phyloP scores from a whole-genome alignment of 768 basidiomycete species.

The Amyloporia xantha region DNA sequence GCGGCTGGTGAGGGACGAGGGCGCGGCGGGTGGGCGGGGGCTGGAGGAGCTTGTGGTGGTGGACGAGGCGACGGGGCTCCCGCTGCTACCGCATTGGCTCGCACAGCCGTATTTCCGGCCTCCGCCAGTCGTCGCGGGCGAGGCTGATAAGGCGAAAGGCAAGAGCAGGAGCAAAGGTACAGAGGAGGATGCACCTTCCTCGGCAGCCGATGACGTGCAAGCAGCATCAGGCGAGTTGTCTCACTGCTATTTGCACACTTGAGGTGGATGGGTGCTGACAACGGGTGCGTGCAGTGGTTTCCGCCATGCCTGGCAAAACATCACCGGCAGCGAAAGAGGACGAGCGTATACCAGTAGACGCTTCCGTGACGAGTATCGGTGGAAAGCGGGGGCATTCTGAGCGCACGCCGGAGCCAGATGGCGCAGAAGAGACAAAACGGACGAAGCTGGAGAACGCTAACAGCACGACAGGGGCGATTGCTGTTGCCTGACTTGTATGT shows the following conservation, averaged over 20 bases:
- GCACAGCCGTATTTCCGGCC: conserved; percentile 67
- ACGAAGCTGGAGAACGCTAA: neutral
- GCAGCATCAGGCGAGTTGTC: neutral
- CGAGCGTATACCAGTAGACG: too few relatives aligned
- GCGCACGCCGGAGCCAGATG: neutral
- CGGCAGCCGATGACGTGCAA: neutral
- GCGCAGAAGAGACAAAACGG: neutral
- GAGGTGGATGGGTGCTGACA: neutral
- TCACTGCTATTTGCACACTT: too few relatives aligned
- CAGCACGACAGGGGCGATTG: neutral
- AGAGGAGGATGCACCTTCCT: neutral
- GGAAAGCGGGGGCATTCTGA: neutral
- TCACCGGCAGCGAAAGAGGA: neutral
- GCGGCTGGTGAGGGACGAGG: conserved; percentile 51
- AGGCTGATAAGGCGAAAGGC: neutral
- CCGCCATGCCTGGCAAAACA: neutral
- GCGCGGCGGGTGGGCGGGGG: conserved; percentile 25
- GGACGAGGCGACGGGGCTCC: conserved; percentile 44
- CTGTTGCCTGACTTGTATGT: too few relatives aligned
- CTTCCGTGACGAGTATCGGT: neutral
- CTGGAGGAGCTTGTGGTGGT: conserved; percentile 33
- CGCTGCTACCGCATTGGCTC: conserved; percentile 59
- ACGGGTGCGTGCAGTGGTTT: neutral
- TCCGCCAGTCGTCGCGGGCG: conserved; percentile 7
- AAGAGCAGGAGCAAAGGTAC: neutral